A percentile compares a stretch with the other conserved stretches of the same genome.
Evolutionary conservation across 371 early-diverging fungal species (phyloP).

Genomic region (Dichotomocladium elegans): DNA sequence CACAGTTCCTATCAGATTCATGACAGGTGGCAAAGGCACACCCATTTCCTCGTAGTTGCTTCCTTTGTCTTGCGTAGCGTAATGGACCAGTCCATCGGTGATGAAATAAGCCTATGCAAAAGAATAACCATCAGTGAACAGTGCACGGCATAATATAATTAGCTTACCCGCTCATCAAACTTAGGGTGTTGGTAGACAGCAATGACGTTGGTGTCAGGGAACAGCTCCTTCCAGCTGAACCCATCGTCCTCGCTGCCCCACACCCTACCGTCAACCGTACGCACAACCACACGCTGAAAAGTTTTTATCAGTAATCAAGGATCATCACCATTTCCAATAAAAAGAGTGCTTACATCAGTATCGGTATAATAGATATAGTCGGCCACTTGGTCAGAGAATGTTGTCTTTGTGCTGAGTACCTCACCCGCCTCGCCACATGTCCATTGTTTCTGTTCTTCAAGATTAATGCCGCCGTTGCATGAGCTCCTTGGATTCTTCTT

Average conservation of each 20-base stretch:
- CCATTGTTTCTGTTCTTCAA: conserved; percentile 49
- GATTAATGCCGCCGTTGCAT: conserved; percentile 66
- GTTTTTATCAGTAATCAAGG: no score
- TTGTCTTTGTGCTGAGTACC: conserved; percentile 19
- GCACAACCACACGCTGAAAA: conserved; percentile 45
- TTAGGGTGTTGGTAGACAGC: conserved; percentile 68
- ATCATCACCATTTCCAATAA: no score
- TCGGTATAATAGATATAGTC: conserved; percentile 68
- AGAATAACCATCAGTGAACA: not conserved
- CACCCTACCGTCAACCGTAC: conserved; percentile 52
- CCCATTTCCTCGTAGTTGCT: conserved; percentile 53
- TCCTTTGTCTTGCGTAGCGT: conserved; percentile 71
- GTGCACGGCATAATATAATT: not conserved
- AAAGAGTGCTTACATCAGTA: conserved; percentile 27
- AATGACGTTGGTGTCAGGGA: conserved; percentile 33
- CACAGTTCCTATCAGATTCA: conserved; percentile 44
- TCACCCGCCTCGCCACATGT: conserved; percentile 32
- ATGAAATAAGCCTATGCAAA: conserved; percentile 63
- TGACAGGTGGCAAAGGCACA: conserved; percentile 53
- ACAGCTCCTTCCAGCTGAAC: conserved; percentile 57
- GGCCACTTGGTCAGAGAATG: conserved; percentile 44
- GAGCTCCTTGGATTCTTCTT: conserved; percentile 49
- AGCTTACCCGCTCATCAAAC: conserved; percentile 52
- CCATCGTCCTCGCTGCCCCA: conserved; percentile 78
- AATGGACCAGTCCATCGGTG: conserved; percentile 53